Base-by-base conservation (phyloP, 768 basidiomycete species). In the Leccinum sublutescens region DNA sequence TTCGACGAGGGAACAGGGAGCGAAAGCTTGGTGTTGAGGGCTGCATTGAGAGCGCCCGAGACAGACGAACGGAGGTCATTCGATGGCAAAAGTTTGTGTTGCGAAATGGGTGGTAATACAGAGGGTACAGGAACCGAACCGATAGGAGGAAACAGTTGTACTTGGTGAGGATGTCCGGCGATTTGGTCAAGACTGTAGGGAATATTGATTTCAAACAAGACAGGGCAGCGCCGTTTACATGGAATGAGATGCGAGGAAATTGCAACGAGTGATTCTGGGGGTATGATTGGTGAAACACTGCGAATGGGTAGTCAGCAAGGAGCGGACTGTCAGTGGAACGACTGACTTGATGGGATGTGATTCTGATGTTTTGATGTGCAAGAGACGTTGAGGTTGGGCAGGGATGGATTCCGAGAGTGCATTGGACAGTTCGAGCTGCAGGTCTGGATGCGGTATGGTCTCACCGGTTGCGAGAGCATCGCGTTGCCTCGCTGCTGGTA, bases 321-420 rank as follows among this genome's bases (percentile, higher is more conserved):
- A 6, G 54, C 3, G 49, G 21, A 5, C 2, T 5, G 52, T 12
- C 15, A 17, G 52, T 19, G 49, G 19, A 54, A n/a, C 5, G 52
- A 76, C 82, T 54, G 61, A 91, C 90, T 93, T 91, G 69, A 95
- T 89, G 7, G 93, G 92, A 73, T 93, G 92, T 0, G 88, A 82
- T 23, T 82, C 78, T 2, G 90, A 92, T 1, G 91, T 93, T 68
- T 91, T 93, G 58, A 87, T 58, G 59, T 54, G 64, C 19, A 50
- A 43, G 29, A 31, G 47, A 23, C 23, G 48, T 4, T 33, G 66
- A 40, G 55, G 54, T 17, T 57, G 62, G 31, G 43, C 21, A 54
- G 60, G 15, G 56, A 64, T 78, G 72, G 75, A 65, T n/a, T 84
- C 79, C 7, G 79, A 74, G 40, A 88, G 82, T 0, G 86, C 86